phyloP scores from a whole-genome alignment of 306 rosid species.

The Quercus ilex region DNA sequence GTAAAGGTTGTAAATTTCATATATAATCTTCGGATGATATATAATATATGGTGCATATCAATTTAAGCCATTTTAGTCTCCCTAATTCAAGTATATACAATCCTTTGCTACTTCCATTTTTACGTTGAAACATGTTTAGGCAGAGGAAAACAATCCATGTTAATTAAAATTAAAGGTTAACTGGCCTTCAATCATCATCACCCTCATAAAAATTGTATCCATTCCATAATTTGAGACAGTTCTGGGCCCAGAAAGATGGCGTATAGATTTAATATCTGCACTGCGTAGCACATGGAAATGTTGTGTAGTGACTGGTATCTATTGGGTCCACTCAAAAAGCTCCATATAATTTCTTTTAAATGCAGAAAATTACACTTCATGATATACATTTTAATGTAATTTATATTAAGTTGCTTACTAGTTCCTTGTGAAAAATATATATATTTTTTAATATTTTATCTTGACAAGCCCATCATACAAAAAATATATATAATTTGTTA shows the following conservation, averaged over 20 bases:
- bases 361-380: background rate
- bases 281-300: conserved; percentile 3
- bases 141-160: background rate
- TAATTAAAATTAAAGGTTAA: background rate
- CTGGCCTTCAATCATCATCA: background rate
- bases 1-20: no score
- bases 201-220: background rate
- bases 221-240: conserved; percentile 2
- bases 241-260: conserved; percentile 18
- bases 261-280: conserved; percentile 18
- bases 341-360: background rate
- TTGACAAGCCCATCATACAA: no score
- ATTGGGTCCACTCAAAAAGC: background rate
- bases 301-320: background rate
- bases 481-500: background rate
- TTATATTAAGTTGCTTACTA: no score
- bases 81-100: no score
- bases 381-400: no score
- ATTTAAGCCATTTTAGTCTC: no score
- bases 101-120: no score
- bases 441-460: no score
- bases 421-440: no score
- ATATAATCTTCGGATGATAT: no score
- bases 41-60: no score
- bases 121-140: no score